These are phyloP conservation scores for Cystobasidium onofrii DNA, from an alignment of 768 basidiomycete genomes.

Conservation along the genomic window DNA sequence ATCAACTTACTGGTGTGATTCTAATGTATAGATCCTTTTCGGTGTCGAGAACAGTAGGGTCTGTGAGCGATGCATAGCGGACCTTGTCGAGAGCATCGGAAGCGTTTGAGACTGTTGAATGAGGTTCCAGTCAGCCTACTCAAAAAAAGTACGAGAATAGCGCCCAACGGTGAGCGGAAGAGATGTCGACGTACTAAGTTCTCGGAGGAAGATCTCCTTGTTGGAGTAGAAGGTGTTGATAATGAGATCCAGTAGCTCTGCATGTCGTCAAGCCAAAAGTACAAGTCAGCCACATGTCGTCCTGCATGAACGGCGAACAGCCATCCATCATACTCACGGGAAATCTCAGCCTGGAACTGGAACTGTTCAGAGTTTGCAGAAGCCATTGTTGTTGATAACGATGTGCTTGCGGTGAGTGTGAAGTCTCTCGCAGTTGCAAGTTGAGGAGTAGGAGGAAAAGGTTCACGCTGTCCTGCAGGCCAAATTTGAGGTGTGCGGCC, in stretches of 20 bases:
- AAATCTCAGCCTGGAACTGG: constrained; percentile 97
- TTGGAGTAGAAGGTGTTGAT: constrained; percentile 91
- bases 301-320: constrained; percentile 54
- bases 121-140: not conserved
- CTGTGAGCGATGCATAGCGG: constrained; percentile 90
- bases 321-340: constrained; percentile 63
- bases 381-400: constrained; percentile 9
- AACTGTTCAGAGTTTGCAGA: constrained; percentile 34
- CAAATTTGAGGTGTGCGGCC: too few species aligned
- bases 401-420: not conserved
- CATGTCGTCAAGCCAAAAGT: constrained; percentile 21
- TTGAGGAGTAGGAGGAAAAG: not conserved
- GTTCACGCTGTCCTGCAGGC: too few species aligned
- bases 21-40: constrained; percentile 91
- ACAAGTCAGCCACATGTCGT: not conserved
- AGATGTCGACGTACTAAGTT: constrained; percentile 57
- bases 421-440: not conserved
- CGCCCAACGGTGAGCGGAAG: too few species aligned
- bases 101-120: constrained; percentile 61
- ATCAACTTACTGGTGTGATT: constrained; percentile 56
- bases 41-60: constrained; percentile 76
- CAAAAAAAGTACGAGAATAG: not conserved
- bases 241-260: not conserved
- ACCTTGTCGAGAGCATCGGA: constrained; percentile 99
- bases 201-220: constrained; percentile 99